Conservation (phyloP, 768 basidiomycete species). For the Amanita rubescens region DNA sequence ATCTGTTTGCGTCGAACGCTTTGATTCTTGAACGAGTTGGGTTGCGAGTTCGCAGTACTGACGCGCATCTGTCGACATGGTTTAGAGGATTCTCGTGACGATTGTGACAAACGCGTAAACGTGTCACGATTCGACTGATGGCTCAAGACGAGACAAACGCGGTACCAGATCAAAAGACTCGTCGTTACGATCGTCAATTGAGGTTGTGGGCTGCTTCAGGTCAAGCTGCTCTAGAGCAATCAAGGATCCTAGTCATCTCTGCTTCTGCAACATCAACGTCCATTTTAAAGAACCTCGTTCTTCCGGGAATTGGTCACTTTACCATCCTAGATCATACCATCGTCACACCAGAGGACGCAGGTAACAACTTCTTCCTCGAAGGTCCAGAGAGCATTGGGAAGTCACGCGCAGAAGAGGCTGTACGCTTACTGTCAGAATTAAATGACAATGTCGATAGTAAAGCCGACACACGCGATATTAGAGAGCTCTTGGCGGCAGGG, state of each 20-base stretch:
- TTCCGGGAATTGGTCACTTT: slow-evolving; percentile 94
- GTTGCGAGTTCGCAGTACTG: slow-evolving; percentile 84
- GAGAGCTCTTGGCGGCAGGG: slow-evolving; percentile 49
- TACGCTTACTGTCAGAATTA: slow-evolving; percentile 70
- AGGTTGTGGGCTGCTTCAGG: slow-evolving; percentile 93
- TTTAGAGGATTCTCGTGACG: not conserved
- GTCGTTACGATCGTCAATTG: slow-evolving; percentile 92
- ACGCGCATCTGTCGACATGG: slow-evolving; percentile 41
- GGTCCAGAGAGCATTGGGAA: slow-evolving; percentile 71
- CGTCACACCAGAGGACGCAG: slow-evolving; percentile 71
- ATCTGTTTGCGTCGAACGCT: slow-evolving; percentile 77
- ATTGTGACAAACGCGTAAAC: slow-evolving; percentile 3
- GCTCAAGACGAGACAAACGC: slow-evolving; percentile 36
- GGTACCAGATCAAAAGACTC: slow-evolving; percentile 76
- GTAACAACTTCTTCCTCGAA: slow-evolving; percentile 95
- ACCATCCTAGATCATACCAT: slow-evolving; percentile 70
- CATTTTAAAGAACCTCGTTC: slow-evolving; percentile 91
- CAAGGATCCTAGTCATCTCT: slow-evolving; percentile 75
- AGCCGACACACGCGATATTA: slow-evolving; percentile 49
- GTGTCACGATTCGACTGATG: slow-evolving; percentile 4
- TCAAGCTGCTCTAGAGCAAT: slow-evolving; percentile 80
- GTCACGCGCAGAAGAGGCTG: slow-evolving; percentile 72
- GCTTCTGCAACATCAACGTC: slow-evolving; percentile 81
- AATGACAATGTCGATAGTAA: slow-evolving; percentile 79
- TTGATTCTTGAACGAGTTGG: slow-evolving; percentile 80